phyloP scores from a whole-genome alignment of 345 rosid species.

The Eucalyptus shirleyi region DNA sequence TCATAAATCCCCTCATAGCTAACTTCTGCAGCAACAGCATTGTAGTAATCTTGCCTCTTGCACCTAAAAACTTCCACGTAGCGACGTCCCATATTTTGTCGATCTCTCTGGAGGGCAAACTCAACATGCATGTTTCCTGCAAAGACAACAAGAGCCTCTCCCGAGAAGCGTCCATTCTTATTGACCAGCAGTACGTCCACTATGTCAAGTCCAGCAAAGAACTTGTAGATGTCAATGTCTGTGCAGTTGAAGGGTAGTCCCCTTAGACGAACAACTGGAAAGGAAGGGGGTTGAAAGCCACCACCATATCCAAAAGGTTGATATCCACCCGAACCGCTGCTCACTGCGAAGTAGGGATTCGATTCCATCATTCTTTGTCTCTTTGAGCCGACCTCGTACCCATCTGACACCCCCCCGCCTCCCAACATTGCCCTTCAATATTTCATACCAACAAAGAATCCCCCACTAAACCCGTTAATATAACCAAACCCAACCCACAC shows the following conservation, averaged over 20 bases:
- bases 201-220: slow-evolving; percentile 86
- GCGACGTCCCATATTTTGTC: slow-evolving; percentile 82
- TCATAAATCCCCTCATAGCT: slow-evolving; percentile 67
- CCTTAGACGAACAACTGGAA: slow-evolving; percentile 89
- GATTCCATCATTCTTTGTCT: slow-evolving; percentile 99
- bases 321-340: slow-evolving; percentile 47
- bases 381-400: slow-evolving; percentile 99
- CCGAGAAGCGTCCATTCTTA: slow-evolving; percentile 74
- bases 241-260: slow-evolving; percentile 95
- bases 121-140: slow-evolving; percentile 73
- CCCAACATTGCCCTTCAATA: slow-evolving; percentile 97
- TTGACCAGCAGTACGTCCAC: slow-evolving; percentile 76
- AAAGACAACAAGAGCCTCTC: slow-evolving; percentile 87
- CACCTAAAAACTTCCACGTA: slow-evolving; percentile 90
- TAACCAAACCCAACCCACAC: slow-evolving; percentile 74
- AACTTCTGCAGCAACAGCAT: slow-evolving; percentile 79
- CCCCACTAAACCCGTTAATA: slow-evolving; percentile 97
- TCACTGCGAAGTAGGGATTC: slow-evolving; percentile 99
- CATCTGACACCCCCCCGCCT: slow-evolving; percentile 93
- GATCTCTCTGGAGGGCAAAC: slow-evolving; percentile 78
- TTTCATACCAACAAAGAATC: slow-evolving; percentile 58
- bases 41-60: slow-evolving; percentile 76
- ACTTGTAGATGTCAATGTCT: slow-evolving; percentile 80
- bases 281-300: slow-evolving; percentile 42
- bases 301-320: slow-evolving; percentile 47